Base-by-base conservation (phyloP, 2,329 filamentous ascomycete species). In the Zarea fungicola region DNA sequence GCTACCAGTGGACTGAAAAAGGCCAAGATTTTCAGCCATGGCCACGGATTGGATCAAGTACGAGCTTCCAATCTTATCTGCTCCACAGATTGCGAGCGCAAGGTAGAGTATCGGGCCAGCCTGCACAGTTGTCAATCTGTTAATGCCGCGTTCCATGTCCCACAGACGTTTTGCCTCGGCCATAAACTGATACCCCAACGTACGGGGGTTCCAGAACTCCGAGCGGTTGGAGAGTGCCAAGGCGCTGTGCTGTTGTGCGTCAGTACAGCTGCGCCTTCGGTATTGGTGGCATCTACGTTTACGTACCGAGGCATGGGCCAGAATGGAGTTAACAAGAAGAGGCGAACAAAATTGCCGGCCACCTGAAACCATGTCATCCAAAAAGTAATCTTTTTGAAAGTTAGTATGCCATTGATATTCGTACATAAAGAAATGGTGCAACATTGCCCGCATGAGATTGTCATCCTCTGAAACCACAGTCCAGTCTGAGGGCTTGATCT, bases 351-450 rank as follows among this genome's bases (percentile, higher is more conserved):
- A 71, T 13, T 64, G 58, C 0, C 50, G 43, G 1, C 54, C 52
- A 1, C 56, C 56, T 0, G 55, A 51, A 10, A 54, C 57, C 64
- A 72, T 64, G 23, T 72, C 69, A n/a, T 69, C 56, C 0, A 72
- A 49, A 25, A 73, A 70, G 1, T 56, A 56, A 22, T 69, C 66
- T 50, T 69, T 71, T 3, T 72, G 67, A 22, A 72, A 67, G 0
- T 57, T 56, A 0, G 64, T 55, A 1, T 62, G 61, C 53, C 61
- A 68, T 3, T 63, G 61, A 28, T 69, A 68, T 29, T 72, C 67
- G 50, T 62, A 2, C 60, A 60, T 28, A 6, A 68, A 55, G 10
- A 60, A 60, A 1, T 55, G 49, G 1, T 21, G 34, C 1, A 68
- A 49, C 0, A 68, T 51, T 9, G 62, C 61, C 23, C 62, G 58